Evolutionary conservation across 371 early-diverging fungal genomes (phyloP), one percentile per base, ranked within the genome.

Genomic region (Funneliformis caledonium): DNA sequence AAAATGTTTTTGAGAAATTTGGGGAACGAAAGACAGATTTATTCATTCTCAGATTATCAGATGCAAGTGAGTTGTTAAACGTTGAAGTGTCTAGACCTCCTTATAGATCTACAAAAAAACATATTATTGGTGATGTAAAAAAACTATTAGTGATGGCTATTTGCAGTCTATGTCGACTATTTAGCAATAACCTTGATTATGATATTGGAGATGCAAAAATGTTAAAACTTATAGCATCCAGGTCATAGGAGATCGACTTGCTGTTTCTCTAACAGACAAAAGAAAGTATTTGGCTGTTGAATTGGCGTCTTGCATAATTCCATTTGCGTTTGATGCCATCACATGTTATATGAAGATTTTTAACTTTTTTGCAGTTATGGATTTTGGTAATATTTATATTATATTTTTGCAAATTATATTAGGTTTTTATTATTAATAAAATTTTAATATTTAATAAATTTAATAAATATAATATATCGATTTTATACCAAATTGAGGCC

Each of bases 321-420:
- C 78, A 31, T 77, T 77, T 33, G 5, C 52, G 0, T 77, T 62
- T 67, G 67, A 77, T 2, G 78, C 78, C 0, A 77, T 77, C 67
- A 77, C 50, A 31, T 77, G 78, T 45, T 77, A 64, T 4, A 64
- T 50, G 37, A 77, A 12, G n/a, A 77, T 77, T 50, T 76, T 77
- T 77, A 77, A 77, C 65, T 77, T 67, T 50, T 77, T 77, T 45
- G 19, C 78, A 50, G 47, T 77, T 48, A 77, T n/a, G n/a, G n/a
- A n/a, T n/a, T n/a, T n/a, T n/a, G n/a, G n/a, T n/a, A n/a, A n/a
- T n/a, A n/a, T n/a, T n/a, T n/a, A n/a, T n/a, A n/a, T n/a, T n/a
- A n/a, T n/a, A n/a, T n/a, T n/a, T n/a, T n/a, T n/a, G n/a, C n/a
- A n/a, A n/a, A n/a, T n/a, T n/a, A n/a, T n/a, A n/a, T n/a, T n/a